Conservation (phyloP, 2,329 filamentous ascomycete species). For the Incumbomyces delicatus region DNA sequence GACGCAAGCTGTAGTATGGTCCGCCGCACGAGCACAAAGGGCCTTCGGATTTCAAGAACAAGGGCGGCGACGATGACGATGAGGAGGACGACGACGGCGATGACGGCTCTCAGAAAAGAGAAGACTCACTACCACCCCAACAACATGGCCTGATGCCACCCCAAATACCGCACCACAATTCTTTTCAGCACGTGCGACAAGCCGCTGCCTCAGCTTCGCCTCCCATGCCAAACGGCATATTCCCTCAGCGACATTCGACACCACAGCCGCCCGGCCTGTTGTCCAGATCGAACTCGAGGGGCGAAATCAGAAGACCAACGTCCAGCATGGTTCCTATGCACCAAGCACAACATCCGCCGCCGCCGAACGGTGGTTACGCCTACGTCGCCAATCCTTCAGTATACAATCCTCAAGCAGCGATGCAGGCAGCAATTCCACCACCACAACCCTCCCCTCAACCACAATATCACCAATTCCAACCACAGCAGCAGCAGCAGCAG, state of each 20-base stretch:
- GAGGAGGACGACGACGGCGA: slow-evolving; percentile 73
- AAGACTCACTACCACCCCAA: slow-evolving; percentile 48
- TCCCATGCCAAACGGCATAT: slow-evolving; percentile 70
- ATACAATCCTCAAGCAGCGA: slow-evolving; percentile 57
- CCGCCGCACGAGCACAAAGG: slow-evolving; percentile 93
- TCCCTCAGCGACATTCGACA: slow-evolving; percentile 64
- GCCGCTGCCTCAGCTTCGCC: slow-evolving; percentile 79
- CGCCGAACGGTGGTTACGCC: slow-evolving; percentile 57
- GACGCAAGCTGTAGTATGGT: slow-evolving; percentile 56
- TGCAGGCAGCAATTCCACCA: slow-evolving; percentile 26
- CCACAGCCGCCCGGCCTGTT: slow-evolving; percentile 62
- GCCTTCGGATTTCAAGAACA: slow-evolving; percentile 80
- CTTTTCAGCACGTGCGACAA: slow-evolving; percentile 74
- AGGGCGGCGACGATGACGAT: slow-evolving; percentile 58
- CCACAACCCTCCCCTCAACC: slow-evolving; percentile 26
- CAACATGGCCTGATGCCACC: slow-evolving; percentile 53
- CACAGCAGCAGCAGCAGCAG: slow-evolving; percentile 33
- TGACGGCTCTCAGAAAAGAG: slow-evolving; percentile 53
- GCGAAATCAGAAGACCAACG: slow-evolving; percentile 64
- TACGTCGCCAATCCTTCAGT: slow-evolving; percentile 81
- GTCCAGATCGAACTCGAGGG: slow-evolving; percentile 71
- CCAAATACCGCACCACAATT: slow-evolving; percentile 56
- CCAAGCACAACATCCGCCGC: slow-evolving; percentile 50
- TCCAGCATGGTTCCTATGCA: slow-evolving; percentile 61
- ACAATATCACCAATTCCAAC: slow-evolving; percentile 34